Conservation (phyloP, 2,329 filamentous ascomycete genomes). For the Exophiala sp. region DNA sequence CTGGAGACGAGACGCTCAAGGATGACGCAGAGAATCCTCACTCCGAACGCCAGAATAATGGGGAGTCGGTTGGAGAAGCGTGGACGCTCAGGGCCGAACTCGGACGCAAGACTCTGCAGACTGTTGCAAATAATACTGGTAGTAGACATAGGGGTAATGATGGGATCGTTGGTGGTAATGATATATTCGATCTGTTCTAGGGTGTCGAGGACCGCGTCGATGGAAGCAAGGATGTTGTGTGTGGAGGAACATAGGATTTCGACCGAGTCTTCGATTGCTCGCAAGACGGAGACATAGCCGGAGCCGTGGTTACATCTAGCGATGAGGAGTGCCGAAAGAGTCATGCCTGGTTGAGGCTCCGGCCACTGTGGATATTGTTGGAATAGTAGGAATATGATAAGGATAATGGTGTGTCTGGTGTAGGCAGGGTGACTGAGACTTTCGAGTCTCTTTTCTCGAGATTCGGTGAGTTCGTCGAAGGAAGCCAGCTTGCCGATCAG, state of each 20-base stretch:
- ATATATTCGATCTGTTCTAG: slow-evolving; percentile 21
- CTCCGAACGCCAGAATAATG: slow-evolving; percentile 20
- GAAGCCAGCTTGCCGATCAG: slow-evolving; percentile 18
- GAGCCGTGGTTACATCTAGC: slow-evolving; percentile 23
- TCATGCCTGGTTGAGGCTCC: slow-evolving; percentile 25
- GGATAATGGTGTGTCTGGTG: slow-evolving; percentile 24
- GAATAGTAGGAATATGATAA: slow-evolving; percentile 20
- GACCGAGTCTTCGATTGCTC: slow-evolving; percentile 19
- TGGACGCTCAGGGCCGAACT: slow-evolving; percentile 21
- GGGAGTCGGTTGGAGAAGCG: slow-evolving; percentile 18
- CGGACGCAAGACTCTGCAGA: slow-evolving; percentile 19
- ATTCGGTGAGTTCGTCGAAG: slow-evolving; percentile 17
- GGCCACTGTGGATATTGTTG: slow-evolving; percentile 24
- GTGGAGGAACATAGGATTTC: slow-evolving; percentile 12
- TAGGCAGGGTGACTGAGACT: slow-evolving; percentile 24
- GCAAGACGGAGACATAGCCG: slow-evolving; percentile 12
- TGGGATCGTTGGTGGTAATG: slow-evolving; percentile 18
- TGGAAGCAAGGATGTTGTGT: slow-evolving; percentile 13
- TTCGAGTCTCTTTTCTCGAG: slow-evolving; percentile 11
- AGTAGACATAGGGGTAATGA: slow-evolving; percentile 19
- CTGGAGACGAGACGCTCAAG: slow-evolving; percentile 9
- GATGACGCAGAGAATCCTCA: slow-evolving; percentile 19
- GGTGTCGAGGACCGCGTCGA: slow-evolving; percentile 23
- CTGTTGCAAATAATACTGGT: slow-evolving; percentile 16
- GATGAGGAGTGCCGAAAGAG: slow-evolving; percentile 21